Evolutionary conservation across 345 rosid genomes (phyloP), one percentile per base, ranked within the genome.

Genomic region (Boechera divaricarpa): DNA sequence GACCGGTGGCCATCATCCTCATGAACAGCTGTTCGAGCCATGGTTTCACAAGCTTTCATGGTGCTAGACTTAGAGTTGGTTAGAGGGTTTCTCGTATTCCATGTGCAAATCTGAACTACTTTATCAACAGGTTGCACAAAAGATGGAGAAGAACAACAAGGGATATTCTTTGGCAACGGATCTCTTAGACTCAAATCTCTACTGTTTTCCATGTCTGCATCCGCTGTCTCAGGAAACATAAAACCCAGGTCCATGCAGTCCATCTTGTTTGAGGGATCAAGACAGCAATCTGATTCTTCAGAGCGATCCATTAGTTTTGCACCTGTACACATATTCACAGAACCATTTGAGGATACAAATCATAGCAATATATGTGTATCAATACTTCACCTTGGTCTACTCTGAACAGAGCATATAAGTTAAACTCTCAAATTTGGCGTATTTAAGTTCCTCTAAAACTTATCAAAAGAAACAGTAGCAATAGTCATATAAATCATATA

Each of bases 261-360:
- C 49, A 60, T 33, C 11, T 35, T 8, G 13, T 77, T 11, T 4
- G 29, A 70, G 16, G 16, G 16, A 35, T 70, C 76, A 3, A 63
- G 66, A 56, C 4, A 78, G 73, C 77, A 78, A 48, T 32, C 41
- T 18, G 63, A 5, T 72, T 78, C 77, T 67, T 72, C 69, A 26
- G 64, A 44, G 9, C 5, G 3, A 52, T 72, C 74, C 51, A 32
- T 51, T 24, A 49, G 63, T 67, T 21, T 59, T 21, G 77, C 77
- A 67, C 81, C 81, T 78, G 57, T 15, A 51, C 74, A 77, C 7
- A 63, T 0, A 32, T 31, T 7, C 7, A 63, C 52, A 70, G 0
- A 70, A 45, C 1, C 6, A 67, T 36, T 9, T 60, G 6, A 76
- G 68, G 32, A 60, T 6, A 29, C 62, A 55, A 51, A 76, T 10